phyloP scores from a whole-genome alignment of 257 asterid genomes.

The Scutellaria baicalensis region DNA sequence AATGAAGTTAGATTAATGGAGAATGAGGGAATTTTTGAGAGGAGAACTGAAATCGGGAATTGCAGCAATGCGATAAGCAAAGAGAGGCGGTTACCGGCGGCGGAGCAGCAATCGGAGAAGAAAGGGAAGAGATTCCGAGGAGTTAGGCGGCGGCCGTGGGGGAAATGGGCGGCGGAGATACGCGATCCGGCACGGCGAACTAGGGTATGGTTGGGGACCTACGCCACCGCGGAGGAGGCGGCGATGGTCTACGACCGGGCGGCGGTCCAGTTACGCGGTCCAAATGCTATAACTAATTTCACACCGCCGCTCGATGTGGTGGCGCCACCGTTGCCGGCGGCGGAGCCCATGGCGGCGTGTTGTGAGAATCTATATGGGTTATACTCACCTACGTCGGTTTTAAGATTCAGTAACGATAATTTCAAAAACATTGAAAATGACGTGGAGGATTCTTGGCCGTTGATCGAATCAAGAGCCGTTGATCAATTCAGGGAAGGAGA shows the following conservation, averaged over 20 bases:
- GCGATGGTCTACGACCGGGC: conserved; percentile 57
- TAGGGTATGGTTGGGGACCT: conserved; percentile 71
- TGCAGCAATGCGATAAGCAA: conserved; percentile 5
- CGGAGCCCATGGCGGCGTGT: background rate
- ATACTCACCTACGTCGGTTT: background rate
- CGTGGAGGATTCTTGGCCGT: background rate
- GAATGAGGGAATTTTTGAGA: background rate
- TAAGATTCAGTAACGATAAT: background rate
- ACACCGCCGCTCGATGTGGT: background rate
- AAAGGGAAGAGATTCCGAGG: conserved; percentile 47
- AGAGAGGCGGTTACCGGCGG: background rate
- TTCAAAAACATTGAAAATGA: background rate
- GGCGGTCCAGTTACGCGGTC: conserved; percentile 52
- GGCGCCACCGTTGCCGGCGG: too few species aligned
- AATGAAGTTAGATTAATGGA: conserved; percentile 40
- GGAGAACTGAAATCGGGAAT: background rate
- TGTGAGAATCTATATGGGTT: conserved; percentile 15
- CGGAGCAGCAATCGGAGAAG: too few species aligned
- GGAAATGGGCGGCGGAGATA: conserved; percentile 78
- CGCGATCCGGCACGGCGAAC: conserved; percentile 42
- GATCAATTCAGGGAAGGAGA: background rate
- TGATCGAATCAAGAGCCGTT: background rate
- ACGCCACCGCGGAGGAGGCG: conserved; percentile 63
- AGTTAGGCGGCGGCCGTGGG: conserved; percentile 76
- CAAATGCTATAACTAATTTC: conserved; percentile 51